phyloP scores from a whole-genome alignment of 225 moss, liverwort and hornwort genomes.

The Antitrichia curtipendula region DNA sequence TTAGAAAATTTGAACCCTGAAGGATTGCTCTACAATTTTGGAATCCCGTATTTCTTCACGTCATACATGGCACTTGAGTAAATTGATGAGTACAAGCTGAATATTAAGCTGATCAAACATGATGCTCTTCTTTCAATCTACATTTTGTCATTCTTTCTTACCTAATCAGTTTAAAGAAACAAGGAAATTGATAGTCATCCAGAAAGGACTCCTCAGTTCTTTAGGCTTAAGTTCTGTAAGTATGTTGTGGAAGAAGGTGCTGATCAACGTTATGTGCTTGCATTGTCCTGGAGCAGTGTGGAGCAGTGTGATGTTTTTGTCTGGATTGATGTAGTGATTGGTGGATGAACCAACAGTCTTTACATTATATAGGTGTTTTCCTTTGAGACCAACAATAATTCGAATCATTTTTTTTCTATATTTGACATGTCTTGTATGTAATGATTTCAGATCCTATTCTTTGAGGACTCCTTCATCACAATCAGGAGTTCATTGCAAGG shows the following conservation, averaged over 20 bases:
- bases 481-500: background rate
- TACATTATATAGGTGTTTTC: background rate
- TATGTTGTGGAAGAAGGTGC: background rate
- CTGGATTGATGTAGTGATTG: background rate
- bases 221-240: background rate
- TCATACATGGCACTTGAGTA: background rate
- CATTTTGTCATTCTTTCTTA: background rate
- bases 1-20: background rate
- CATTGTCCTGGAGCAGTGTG: fast-evolving
- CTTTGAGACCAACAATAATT: background rate
- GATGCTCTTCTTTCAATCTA: background rate
- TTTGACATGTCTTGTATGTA: background rate
- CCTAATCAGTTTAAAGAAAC: fast-evolving
- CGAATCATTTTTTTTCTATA: background rate
- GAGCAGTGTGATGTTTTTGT: too few species aligned
- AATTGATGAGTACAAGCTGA: background rate
- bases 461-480: background rate
- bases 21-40: too few species aligned
- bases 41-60: fast-evolving
- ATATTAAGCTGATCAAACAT: background rate
- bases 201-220: background rate
- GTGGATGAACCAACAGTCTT: background rate
- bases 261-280: background rate
- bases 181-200: background rate
- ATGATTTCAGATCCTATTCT: background rate